A percentile compares a stretch with the other conserved stretches of the same genome.
phyloP scores from a whole-genome alignment of 768 basidiomycete species.

The Serendipita indica region DNA sequence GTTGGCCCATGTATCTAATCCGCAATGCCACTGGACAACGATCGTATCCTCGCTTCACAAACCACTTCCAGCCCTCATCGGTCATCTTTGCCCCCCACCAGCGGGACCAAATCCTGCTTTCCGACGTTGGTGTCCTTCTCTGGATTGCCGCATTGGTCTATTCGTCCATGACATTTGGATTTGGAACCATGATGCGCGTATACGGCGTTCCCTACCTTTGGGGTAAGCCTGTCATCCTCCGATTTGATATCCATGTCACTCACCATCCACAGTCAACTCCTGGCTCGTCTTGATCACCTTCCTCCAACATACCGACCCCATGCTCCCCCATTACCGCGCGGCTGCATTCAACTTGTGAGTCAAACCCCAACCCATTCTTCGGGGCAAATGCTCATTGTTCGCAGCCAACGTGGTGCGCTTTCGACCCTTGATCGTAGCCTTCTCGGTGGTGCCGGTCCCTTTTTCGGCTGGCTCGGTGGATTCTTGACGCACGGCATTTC shows the following conservation, averaged over 20 bases:
- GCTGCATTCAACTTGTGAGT: conserved; percentile 64
- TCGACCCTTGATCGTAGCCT: conserved; percentile 77
- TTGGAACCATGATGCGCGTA: conserved; percentile 54
- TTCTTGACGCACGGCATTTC: conserved; percentile 83
- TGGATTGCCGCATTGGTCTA: conserved; percentile 48
- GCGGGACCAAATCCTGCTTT: conserved; percentile 55
- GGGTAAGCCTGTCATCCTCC: conserved; percentile 20
- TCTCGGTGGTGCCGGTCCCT: conserved; percentile 57
- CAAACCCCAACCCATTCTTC: neutral
- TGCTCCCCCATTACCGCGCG: conserved; percentile 85
- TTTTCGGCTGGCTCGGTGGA: conserved; percentile 78
- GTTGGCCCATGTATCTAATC: conserved; percentile 25
- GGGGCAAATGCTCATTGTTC: neutral
- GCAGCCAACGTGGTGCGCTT: conserved; percentile 70
- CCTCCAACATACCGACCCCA: conserved; percentile 94
- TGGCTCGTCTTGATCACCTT: conserved; percentile 95
- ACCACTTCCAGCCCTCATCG: conserved; percentile 33
- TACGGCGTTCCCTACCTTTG: conserved; percentile 87
- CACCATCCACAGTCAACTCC: conserved; percentile 56
- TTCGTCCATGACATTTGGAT: conserved; percentile 47
- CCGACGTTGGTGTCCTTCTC: conserved; percentile 66
- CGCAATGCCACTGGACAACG: conserved; percentile 22
- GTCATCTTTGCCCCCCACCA: conserved; percentile 81
- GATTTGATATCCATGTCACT: neutral
- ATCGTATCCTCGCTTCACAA: conserved; percentile 22